A percentile compares a stretch with the other conserved stretches of the same genome.
phyloP scores from a whole-genome alignment of 1,284 basidiomycete genomes.

The Sporisorium iseilematis-ciliati region DNA sequence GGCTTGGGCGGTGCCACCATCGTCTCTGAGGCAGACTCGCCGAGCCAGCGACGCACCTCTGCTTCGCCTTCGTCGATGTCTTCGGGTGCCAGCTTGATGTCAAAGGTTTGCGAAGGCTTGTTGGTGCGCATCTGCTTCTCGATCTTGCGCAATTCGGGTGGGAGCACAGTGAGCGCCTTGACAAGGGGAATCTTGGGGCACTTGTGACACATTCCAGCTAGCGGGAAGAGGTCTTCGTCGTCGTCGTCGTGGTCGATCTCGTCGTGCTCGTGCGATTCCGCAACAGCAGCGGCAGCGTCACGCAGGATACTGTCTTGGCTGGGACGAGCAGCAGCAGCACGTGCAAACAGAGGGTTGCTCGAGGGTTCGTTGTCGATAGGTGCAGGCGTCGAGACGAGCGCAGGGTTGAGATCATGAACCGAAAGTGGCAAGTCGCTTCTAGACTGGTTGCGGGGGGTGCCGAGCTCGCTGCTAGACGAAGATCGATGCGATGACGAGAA shows the following conservation, averaged over 20 bases:
- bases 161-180: constrained; percentile 58
- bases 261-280: background rate
- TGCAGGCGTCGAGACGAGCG: constrained; percentile 14
- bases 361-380: constrained; percentile 11
- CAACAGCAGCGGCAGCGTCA: background rate
- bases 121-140: constrained; percentile 55
- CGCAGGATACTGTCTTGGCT: constrained; percentile 16
- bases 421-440: constrained; percentile 40
- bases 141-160: constrained; percentile 62
- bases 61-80: constrained; percentile 60
- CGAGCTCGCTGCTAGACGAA: constrained; percentile 23
- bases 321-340: background rate
- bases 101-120: constrained; percentile 23
- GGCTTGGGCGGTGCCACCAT: constrained; percentile 76
- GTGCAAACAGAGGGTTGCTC: constrained; percentile 29
- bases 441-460: constrained; percentile 20
- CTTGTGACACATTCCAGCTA: constrained; percentile 66
- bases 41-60: constrained; percentile 63
- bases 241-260: constrained; percentile 45
- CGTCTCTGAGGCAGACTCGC: constrained; percentile 50
- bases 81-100: constrained; percentile 40
- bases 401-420: constrained; percentile 31
- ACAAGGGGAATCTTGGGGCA: constrained; percentile 57
- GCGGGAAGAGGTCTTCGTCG: constrained; percentile 56
- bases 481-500: constrained; percentile 32